Percentiles rank a stretch among this genome's conserved stretches.
These are phyloP conservation scores for Colletotrichum siamense DNA, from an alignment of 2,329 filamentous ascomycete genomes.

Conservation along the genomic window DNA sequence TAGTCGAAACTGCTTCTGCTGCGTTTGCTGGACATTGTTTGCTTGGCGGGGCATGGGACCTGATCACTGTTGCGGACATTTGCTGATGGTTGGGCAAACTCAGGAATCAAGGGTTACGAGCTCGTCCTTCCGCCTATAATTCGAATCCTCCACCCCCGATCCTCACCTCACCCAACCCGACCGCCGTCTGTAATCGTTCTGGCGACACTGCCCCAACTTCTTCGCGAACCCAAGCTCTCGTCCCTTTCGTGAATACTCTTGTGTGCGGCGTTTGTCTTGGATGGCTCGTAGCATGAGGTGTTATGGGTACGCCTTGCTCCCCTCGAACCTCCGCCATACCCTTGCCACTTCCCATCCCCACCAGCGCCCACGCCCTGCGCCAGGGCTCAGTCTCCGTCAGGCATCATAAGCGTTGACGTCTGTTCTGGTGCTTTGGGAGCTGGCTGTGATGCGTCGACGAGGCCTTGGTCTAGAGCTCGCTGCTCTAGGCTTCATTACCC, in stretches of 20 bases:
- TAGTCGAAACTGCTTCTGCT: background rate
- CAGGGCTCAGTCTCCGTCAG: background rate
- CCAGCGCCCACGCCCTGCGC: background rate
- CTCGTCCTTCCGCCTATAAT: conserved; percentile 1
- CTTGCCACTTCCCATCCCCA: conserved; percentile 19
- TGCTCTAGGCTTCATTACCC: background rate
- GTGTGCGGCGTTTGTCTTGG: conserved; percentile 2
- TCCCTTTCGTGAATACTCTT: conserved; percentile 4
- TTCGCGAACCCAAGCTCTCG: background rate
- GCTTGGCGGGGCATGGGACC: background rate
- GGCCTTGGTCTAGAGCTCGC: background rate
- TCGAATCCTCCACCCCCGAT: conserved; percentile 6
- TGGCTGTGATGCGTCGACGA: background rate
- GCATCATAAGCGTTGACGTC: background rate
- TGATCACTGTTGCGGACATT: conserved; percentile 1
- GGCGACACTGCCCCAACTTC: background rate
- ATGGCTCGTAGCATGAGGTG: conserved; percentile 34
- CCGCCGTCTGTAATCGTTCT: background rate
- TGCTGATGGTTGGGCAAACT: conserved; percentile 20
- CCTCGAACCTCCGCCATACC: conserved; percentile 33
- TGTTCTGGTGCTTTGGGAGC: background rate
- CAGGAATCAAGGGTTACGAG: conserved; percentile 21
- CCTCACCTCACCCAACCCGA: background rate
- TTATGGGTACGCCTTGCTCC: conserved; percentile 46
- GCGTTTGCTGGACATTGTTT: background rate